Evolutionary conservation across 495 filamentous ascomycete species (phyloP), one percentile per base, ranked within the genome.

Genomic region (Podospora tetraspora): DNA sequence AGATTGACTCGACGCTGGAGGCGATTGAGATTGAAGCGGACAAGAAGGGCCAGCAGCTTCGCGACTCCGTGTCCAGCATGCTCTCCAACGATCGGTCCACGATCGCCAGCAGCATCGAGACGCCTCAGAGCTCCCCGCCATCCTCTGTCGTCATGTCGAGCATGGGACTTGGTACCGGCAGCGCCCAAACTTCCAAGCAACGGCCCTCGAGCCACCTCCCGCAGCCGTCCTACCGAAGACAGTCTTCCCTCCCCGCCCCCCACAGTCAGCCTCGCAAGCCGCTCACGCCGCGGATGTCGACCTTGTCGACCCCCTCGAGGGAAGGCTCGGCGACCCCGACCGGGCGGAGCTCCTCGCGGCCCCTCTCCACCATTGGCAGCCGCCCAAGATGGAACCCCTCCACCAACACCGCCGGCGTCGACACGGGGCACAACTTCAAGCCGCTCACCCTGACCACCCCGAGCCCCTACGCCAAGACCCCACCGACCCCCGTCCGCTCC

Each of bases 11-110:
- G 22, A 81, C 84, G 19, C 74, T 97, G 27, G 90, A 94, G 61
- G 91, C 97, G 62, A 79, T 94, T 4, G 91, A 97, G 62, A 79
- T 94, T 4, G 83, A 88, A 59, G 76, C 82, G 21, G 87, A 90
- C 58, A 84, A 86, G 71, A 82, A 82, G 63, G 86, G 82, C 32
- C 91, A 95, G 74, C 91, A 90, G 68, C 83, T 97, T 64, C 89
- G 95, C 32, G 95, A 98, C 76, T 98, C 94, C 0, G 90, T 98
- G 64, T 97, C 94, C 3, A 97, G 89, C 72, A 91, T 97, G 70
- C 79, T 95, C 21, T 96, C 94, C 0, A 90, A 91, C 70, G 95
- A 97, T 74, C 87, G 88, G 70, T 95, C 93, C 1, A 86, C 89
- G 13, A 79, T 89, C 19, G 86, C 85, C 69, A 95, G 90, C 76